Base-by-base conservation (phyloP, 768 basidiomycete genomes). In the Auricularia sp. region DNA sequence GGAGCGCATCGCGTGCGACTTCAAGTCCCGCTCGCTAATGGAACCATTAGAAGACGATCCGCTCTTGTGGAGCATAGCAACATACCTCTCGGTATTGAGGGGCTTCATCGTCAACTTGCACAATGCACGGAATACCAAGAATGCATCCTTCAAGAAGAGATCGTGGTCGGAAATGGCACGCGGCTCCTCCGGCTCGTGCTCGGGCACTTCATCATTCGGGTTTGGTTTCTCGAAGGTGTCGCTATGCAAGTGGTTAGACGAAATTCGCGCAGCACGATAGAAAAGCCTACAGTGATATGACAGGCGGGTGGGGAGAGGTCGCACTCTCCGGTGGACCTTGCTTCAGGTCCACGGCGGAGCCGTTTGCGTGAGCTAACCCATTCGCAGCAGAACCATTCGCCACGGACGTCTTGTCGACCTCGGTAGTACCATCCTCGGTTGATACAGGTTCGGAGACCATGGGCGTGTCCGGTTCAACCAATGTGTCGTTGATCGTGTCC, bases 31-130 rank as follows among this genome's bases (percentile, higher is more conserved):
- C 75, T 98, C 97, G 70, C 95, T 42, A 42, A 8, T 42, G 39
- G 3, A 42, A 42, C 8, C 39, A 29, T 29, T 95, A 69, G 21
- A 65, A 75, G 65, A 70, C 67, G n/a, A 62, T 36, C 18, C 65
- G 8, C 42, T 59, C 34, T 45, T 24, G 14, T 44, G 36, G 21
- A 21, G 36, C 7, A 11, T 56, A 29, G 11, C 3, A 66, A 66
- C 39, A 42, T 42, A 42, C 39, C 39, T 96, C 76, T 99, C 97
- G 4, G 83, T 85, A 70, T 92, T 91, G 59, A 99, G 78, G 11
- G 95, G 91, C 74, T 98, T 98, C 95, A 98, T 98, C 8, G 94
- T 95, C 68, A 98, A 79, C 73, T 98, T 98, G 79, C 97, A 98
- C 11, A 99, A 80, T 0, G 97, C 95, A 58, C 97, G 83, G 77